Conservation (phyloP, 352 stramenopile species). For the Aphanomyces euteiches region DNA sequence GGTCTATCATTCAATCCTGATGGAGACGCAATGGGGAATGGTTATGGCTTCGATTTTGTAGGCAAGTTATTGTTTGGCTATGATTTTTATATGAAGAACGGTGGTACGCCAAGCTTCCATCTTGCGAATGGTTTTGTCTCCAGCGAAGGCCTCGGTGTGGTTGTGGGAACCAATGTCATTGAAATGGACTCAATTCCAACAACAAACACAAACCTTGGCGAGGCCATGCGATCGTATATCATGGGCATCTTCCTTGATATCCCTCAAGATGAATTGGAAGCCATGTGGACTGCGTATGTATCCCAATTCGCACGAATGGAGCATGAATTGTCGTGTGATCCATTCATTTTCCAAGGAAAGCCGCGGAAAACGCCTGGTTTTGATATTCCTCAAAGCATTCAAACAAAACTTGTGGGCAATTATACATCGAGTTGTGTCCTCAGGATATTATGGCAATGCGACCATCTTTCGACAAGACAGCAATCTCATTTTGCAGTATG, state of each 20-base stretch:
- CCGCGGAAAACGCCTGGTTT: slow-evolving; percentile 39
- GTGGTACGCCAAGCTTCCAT: slow-evolving; percentile 49
- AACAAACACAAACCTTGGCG: background rate
- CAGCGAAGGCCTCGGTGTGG: slow-evolving; percentile 45
- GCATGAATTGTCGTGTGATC: slow-evolving; percentile 41
- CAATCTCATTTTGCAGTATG: slow-evolving; percentile 9
- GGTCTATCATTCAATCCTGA: slow-evolving; percentile 47
- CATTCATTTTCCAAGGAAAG: slow-evolving; percentile 35
- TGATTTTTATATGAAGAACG: slow-evolving; percentile 62
- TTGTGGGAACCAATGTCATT: slow-evolving; percentile 51
- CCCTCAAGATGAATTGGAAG: slow-evolving; percentile 50
- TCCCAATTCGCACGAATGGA: slow-evolving; percentile 36
- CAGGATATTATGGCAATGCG: slow-evolving; percentile 41
- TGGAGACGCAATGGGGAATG: slow-evolving; percentile 47
- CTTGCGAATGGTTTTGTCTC: slow-evolving; percentile 53
- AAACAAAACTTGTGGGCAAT: slow-evolving; percentile 39
- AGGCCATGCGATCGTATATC: slow-evolving; percentile 58
- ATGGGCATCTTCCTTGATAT: slow-evolving; percentile 67
- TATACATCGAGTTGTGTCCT: slow-evolving; percentile 43
- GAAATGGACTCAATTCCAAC: slow-evolving; percentile 11
- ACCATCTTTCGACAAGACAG: slow-evolving; percentile 30
- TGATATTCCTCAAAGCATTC: slow-evolving; percentile 34
- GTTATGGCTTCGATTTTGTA: slow-evolving; percentile 65
- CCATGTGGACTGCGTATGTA: slow-evolving; percentile 38
- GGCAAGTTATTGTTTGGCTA: slow-evolving; percentile 53